Conservation (phyloP, 2,329 filamentous ascomycete species). For the Hypoxylon sp. region DNA sequence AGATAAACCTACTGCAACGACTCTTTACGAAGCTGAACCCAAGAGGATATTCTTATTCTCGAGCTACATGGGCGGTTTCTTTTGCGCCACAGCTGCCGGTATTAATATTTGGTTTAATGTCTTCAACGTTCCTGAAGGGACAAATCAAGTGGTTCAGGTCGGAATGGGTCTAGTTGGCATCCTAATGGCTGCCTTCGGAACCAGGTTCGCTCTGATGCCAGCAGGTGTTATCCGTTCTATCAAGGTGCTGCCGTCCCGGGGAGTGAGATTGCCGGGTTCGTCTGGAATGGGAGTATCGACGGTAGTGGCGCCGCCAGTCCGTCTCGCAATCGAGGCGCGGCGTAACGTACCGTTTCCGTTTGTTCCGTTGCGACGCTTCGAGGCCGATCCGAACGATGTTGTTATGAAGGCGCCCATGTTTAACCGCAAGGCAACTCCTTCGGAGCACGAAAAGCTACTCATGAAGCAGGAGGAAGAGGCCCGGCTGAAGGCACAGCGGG, state of each 20-base stretch:
- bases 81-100: conserved; percentile 64
- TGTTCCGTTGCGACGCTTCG: conserved; percentile 57
- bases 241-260: conserved; percentile 59
- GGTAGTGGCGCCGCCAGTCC: conserved; percentile 52
- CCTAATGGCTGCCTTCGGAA: conserved; percentile 69
- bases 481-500: conserved; percentile 54
- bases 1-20: conserved; percentile 64
- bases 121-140: conserved; percentile 61
- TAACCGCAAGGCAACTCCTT: conserved; percentile 32
- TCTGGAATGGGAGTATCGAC: conserved; percentile 31
- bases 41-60: conserved; percentile 72
- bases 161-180: conserved; percentile 70
- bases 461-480: conserved; percentile 54
- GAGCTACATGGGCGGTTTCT: conserved; percentile 66
- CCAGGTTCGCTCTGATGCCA: conserved; percentile 69
- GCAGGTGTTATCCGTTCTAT: conserved; percentile 68
- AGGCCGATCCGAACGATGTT: conserved; percentile 54
- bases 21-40: conserved; percentile 73
- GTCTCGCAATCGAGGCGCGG: conserved; percentile 65
- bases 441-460: conserved; percentile 46
- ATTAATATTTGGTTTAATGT: conserved; percentile 64
- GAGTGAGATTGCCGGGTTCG: conserved; percentile 6
- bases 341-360: conserved; percentile 60
- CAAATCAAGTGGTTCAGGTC: conserved; percentile 67
- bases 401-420: conserved; percentile 54